Percentiles rank a stretch among this genome's conserved stretches.
These are phyloP conservation scores for Aquilaria malaccensis DNA, from an alignment of 345 rosid species.

Conservation along the genomic window DNA sequence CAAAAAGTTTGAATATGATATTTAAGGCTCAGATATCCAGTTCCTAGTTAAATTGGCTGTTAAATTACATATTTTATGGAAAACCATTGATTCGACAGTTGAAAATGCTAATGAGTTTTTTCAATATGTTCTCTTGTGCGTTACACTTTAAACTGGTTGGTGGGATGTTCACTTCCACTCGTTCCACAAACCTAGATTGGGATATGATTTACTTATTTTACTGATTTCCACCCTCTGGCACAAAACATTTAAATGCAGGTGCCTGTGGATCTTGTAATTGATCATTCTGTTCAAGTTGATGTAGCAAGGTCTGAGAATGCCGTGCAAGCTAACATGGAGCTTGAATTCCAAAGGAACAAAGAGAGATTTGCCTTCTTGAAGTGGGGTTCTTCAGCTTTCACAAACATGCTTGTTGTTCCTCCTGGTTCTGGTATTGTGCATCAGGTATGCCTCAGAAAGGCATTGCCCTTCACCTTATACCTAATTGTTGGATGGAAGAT, in stretches of 20 bases:
- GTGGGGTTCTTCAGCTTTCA: conserved; percentile 94
- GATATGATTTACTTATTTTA: background rate
- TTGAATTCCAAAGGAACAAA: conserved; percentile 92
- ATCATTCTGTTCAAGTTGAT: conserved; percentile 99
- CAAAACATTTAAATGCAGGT: conserved; percentile 38
- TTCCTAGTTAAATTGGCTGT: background rate
- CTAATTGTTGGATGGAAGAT: no score
- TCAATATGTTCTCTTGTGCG: background rate
- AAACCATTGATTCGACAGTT: background rate
- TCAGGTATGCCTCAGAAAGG: conserved; percentile 53
- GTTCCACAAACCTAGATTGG: background rate
- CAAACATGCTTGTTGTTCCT: conserved; percentile 97
- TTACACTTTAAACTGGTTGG: no score
- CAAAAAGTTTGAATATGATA: no score
- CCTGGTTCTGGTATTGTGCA: conserved; percentile 99
- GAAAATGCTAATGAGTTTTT: background rate
- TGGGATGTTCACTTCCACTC: no score
- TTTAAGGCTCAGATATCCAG: background rate
- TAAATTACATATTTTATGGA: background rate
- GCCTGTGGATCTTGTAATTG: conserved; percentile 98
- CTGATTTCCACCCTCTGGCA: no score
- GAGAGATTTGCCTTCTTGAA: conserved; percentile 97
- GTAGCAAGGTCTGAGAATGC: conserved; percentile 94
- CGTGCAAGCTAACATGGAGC: conserved; percentile 93
- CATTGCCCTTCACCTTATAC: background rate